Conservation (phyloP, 768 basidiomycete genomes). For the Amanita thiersii region DNA sequence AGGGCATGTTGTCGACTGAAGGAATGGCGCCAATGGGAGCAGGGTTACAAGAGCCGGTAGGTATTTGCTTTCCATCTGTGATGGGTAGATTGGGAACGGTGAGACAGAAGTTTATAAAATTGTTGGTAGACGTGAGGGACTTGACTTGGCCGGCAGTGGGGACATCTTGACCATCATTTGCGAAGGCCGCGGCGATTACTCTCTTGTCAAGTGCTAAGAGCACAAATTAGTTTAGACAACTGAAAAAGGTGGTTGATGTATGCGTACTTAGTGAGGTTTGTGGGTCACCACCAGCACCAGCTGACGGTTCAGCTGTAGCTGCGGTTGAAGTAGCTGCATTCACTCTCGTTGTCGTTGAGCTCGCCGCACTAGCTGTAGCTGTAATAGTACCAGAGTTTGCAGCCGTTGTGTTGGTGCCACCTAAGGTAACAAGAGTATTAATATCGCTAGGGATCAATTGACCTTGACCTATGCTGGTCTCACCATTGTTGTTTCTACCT, state of each 20-base stretch:
- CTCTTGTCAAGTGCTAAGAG: conserved; percentile 29
- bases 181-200: conserved; percentile 32
- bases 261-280: conserved; percentile 31
- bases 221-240: conserved; percentile 2
- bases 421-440: not conserved
- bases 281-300: conserved; percentile 17
- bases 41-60: conserved; percentile 45
- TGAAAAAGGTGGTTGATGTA: not conserved
- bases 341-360: not conserved
- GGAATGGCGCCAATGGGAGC: conserved; percentile 42
- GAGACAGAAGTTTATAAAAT: conserved; percentile 58
- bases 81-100: conserved; percentile 34
- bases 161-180: conserved; percentile 33
- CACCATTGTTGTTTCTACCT: conserved; percentile 6
- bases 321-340: not conserved
- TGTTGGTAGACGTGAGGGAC: conserved; percentile 48
- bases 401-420: conserved; percentile 4
- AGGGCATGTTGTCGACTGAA: conserved; percentile 34
- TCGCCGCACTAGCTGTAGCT: not conserved
- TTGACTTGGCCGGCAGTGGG: conserved; percentile 38
- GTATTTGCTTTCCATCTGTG: conserved; percentile 41
- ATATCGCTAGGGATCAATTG: conserved; percentile 2
- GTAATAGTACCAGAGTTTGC: not conserved
- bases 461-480: conserved; percentile 8
- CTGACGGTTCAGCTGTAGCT: not conserved